Evolutionary conservation across 768 basidiomycete genomes (phyloP).

Genomic region (Lyophyllum semitale): DNA sequence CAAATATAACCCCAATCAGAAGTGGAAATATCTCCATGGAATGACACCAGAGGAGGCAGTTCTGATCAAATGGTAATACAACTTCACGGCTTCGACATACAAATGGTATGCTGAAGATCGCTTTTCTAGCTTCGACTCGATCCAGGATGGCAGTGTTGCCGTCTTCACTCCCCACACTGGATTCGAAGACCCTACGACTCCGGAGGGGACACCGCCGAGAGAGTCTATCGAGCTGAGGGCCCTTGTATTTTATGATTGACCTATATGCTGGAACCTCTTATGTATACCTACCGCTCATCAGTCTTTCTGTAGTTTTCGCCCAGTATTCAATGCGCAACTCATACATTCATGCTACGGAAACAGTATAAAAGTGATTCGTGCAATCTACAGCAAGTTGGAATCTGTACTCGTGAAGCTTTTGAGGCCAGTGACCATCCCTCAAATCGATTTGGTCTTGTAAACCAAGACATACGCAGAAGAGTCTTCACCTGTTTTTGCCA

Average conservation of each 20-base stretch:
- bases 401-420: neutral
- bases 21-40: conserved; percentile 50
- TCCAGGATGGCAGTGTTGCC: conserved; percentile 49
- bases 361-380: neutral
- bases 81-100: neutral
- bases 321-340: neutral
- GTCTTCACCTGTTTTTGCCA: conserved; percentile 59
- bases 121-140: conserved; percentile 21
- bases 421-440: neutral
- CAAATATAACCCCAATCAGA: conserved; percentile 43
- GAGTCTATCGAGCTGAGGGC: conserved; percentile 66
- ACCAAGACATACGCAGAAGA: conserved; percentile 87
- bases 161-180: conserved; percentile 65
- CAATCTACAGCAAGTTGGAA: neutral
- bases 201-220: conserved; percentile 45
- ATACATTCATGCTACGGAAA: neutral
- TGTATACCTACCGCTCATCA: neutral
- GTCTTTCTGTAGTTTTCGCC: neutral
- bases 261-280: neutral
- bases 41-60: conserved; percentile 52
- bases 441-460: conserved; percentile 62
- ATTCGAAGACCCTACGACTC: conserved; percentile 57
- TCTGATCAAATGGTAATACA: conserved; percentile 55
- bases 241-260: conserved; percentile 61
- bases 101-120: neutral